phyloP scores from a whole-genome alignment of 2,329 filamentous ascomycete species.

The Scedosporium minutisporum region DNA sequence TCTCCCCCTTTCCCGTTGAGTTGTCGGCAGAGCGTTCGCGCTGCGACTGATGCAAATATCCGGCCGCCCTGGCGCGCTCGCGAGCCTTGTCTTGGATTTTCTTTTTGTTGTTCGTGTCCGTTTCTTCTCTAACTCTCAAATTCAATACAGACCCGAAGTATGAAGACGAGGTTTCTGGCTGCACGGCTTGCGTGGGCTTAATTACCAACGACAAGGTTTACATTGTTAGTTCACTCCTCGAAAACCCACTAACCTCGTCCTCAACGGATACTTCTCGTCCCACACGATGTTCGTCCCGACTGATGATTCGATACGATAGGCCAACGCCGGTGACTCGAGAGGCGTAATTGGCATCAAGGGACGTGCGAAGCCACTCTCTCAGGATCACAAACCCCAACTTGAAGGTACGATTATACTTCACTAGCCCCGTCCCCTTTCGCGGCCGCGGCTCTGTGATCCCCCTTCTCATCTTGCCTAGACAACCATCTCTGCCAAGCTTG shows the following conservation, averaged over 20 bases:
- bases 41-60: too few relatives aligned
- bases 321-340: conserved; percentile 93
- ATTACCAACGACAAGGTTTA: conserved; percentile 89
- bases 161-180: conserved; percentile 95
- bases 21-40: neutral
- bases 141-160: conserved; percentile 75
- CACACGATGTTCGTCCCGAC: neutral
- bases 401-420: conserved; percentile 53
- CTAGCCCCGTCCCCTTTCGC: neutral
- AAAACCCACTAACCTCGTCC: neutral
- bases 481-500: neutral
- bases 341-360: conserved; percentile 94
- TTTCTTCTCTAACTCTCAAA: neutral
- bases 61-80: neutral
- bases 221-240: conserved; percentile 57
- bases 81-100: neutral
- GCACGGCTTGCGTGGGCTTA: conserved; percentile 86
- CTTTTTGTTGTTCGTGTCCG: neutral
- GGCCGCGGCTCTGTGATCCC: neutral
- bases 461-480: neutral
- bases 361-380: conserved; percentile 93
- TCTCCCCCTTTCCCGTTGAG: neutral
- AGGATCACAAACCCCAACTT: conserved; percentile 98
- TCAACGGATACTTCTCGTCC: neutral
- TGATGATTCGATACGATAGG: conserved; percentile 40